A percentile compares a stretch with the other conserved stretches of the same genome.
Evolutionary conservation across 1,139 yeast species (phyloP).

Genomic region (Blastobotrys serpentis): DNA sequence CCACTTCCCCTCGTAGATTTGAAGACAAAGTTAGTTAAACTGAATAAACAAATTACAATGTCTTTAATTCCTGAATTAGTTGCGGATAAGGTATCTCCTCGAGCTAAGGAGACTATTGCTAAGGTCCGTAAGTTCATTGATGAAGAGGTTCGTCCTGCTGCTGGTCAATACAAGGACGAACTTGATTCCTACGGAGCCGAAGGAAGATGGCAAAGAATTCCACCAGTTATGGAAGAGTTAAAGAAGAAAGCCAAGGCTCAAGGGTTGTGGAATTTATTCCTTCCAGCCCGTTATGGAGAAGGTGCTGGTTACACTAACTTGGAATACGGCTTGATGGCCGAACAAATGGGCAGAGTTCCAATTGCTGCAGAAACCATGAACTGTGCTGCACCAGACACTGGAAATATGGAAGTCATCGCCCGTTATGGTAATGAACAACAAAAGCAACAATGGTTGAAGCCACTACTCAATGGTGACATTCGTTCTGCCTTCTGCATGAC

Average conservation of each 20-base stretch:
- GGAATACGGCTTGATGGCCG: conserved; percentile 72
- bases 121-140: conserved; percentile 56
- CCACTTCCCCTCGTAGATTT: not conserved
- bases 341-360: conserved; percentile 58
- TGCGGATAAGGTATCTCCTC: conserved; percentile 45
- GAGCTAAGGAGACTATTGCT: conserved; percentile 53
- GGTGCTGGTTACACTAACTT: conserved; percentile 66
- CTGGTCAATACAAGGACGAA: conserved; percentile 46
- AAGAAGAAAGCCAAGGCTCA: conserved; percentile 54
- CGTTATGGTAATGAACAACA: conserved; percentile 56
- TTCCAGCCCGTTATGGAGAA: conserved; percentile 55
- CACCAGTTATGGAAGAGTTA: conserved; percentile 52
- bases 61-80: conserved; percentile 41
- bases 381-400: conserved; percentile 71
- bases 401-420: conserved; percentile 69
- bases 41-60: no score
- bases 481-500: conserved; percentile 73
- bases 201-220: conserved; percentile 52
- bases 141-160: conserved; percentile 61
- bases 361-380: conserved; percentile 65
- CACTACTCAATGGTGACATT: conserved; percentile 58
- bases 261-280: conserved; percentile 67
- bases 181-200: conserved; percentile 42
- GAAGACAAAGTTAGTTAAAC: not conserved
- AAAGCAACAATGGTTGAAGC: conserved; percentile 53